Evolutionary conservation across 1,139 yeast genomes (phyloP), one percentile per base, ranked within the genome.

Genomic region (Candida sanyaensis): DNA sequence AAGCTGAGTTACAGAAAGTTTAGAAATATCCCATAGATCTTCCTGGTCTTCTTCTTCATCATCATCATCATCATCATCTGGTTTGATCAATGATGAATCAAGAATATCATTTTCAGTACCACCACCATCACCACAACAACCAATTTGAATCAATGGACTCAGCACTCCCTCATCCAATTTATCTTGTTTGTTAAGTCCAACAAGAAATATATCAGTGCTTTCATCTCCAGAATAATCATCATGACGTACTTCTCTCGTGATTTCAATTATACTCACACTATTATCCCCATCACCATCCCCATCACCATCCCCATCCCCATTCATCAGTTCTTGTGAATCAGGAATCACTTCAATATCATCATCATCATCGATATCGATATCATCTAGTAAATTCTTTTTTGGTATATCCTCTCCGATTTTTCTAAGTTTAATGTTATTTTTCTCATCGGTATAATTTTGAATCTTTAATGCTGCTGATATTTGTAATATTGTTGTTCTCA

Each of bases 221-320:
- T 31, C 26, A n/a, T 34, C 46, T n/a, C 47, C 53, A 10, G 48
- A 27, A 36, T 41, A 43, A 6, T 41, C 41, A 5, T 41, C 46
- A 9, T 41, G 31, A 2, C 6, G 58, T 1, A 64, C 52, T 41
- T 65, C 67, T 36, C 69, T 60, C 3, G 70, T 63, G 27, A 73
- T 64, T 49, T 73, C 78, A 12, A 72, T 59, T 3, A 72, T 58
- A 45, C 76, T 71, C 27, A 66, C 51, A 45, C 60, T 59, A 9
- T 59, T 60, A 5, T 52, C 59, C 4, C 59, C 53, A 17, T 17
- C 3, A 3, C 3, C 21, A 17, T 17, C 21, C 5, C 52, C 59
- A 4, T 59, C 53, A 31, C 71, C 34, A 12, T n/a, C n/a, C n/a
- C n/a, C n/a, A n/a, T n/a, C n/a, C n/a, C 8, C 17, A 32, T 12